These are phyloP conservation scores for Exophiala sp. DNA, from an alignment of 2,329 filamentous ascomycete genomes.

Conservation along the genomic window DNA sequence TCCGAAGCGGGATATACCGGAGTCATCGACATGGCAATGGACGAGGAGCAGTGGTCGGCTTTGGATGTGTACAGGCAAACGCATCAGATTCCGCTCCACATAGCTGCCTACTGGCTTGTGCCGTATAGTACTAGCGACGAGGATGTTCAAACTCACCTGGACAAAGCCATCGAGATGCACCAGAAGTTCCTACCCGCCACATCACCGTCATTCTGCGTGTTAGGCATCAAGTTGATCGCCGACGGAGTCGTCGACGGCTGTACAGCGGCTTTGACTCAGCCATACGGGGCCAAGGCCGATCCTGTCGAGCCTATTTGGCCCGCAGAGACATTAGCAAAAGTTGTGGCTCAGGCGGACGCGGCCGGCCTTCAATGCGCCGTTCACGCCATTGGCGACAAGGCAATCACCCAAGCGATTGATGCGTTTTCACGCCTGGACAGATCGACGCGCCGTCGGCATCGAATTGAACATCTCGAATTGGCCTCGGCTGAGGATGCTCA, in stretches of 20 bases:
- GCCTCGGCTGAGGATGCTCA: conserved; percentile 45
- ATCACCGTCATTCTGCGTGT: conserved; percentile 41
- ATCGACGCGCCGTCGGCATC: conserved; percentile 43
- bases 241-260: conserved; percentile 51
- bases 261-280: conserved; percentile 46
- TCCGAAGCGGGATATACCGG: conserved; percentile 46
- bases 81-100: conserved; percentile 38
- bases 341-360: conserved; percentile 41
- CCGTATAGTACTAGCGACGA: conserved; percentile 37
- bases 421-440: conserved; percentile 36
- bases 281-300: conserved; percentile 40
- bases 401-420: conserved; percentile 45
- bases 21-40: conserved; percentile 53
- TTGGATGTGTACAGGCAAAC: conserved; percentile 38
- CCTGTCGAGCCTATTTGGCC: conserved; percentile 48
- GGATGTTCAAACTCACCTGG: conserved; percentile 41
- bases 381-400: conserved; percentile 50
- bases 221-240: conserved; percentile 49
- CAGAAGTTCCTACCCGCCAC: too few species aligned
- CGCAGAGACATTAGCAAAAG: conserved; percentile 37
- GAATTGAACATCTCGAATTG: conserved; percentile 51
- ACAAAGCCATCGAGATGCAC: conserved; percentile 42
- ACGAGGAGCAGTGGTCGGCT: conserved; percentile 45
- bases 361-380: conserved; percentile 47
- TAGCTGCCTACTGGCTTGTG: conserved; percentile 49